These are phyloP conservation scores for Aspergillus carbonarius DNA, from an alignment of 2,329 filamentous ascomycete species.

Conservation along the genomic window DNA sequence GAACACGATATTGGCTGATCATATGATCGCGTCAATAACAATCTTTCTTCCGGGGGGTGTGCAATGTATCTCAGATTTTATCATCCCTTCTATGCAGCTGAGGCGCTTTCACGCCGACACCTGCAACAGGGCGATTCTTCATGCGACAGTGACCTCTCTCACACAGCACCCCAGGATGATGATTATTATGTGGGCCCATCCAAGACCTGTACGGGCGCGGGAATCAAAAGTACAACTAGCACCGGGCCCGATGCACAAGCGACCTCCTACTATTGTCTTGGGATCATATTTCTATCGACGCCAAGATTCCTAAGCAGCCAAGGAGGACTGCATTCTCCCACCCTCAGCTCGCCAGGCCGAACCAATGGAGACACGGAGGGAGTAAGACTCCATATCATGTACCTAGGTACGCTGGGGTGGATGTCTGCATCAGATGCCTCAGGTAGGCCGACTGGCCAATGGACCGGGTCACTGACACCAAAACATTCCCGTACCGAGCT, in stretches of 20 bases:
- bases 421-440: background rate
- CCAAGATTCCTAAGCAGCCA: background rate
- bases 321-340: background rate
- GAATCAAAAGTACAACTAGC: background rate
- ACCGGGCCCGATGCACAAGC: background rate
- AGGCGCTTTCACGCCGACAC: background rate
- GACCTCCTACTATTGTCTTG: background rate
- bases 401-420: background rate
- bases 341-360: background rate
- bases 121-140: background rate
- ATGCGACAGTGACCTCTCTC: background rate
- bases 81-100: background rate
- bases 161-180: background rate
- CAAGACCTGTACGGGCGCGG: background rate
- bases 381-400: background rate
- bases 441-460: background rate
- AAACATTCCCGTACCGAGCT: background rate
- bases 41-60: background rate
- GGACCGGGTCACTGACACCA: background rate
- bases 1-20: background rate
- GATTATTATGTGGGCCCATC: background rate
- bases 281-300: background rate
- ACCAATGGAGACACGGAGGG: background rate
- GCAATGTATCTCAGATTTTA: background rate
- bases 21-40: background rate